Evolutionary conservation across 2,329 filamentous ascomycete species (phyloP), one percentile per base, ranked within the genome.

Genomic region (Aspergillus candidus): DNA sequence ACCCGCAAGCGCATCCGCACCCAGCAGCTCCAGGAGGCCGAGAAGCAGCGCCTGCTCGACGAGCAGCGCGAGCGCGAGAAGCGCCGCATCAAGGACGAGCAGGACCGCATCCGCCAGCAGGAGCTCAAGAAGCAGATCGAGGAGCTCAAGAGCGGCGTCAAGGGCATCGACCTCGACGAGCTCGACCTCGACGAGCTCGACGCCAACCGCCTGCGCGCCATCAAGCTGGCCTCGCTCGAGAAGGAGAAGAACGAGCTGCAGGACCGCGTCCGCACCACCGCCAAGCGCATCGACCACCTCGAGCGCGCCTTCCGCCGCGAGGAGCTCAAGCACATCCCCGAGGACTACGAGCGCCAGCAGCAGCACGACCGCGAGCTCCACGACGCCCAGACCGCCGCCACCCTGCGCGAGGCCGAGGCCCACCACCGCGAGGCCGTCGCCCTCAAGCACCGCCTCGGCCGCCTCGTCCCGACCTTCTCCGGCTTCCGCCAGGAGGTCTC

Each of bases 221-320:
- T 98, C 73, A 97, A 97, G 77, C 80, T 98, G 46, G 86, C 88
- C 49, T 91, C 95, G 70, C 80, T 98, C 10, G 93, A 97, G 73
- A 90, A 91, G 58, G 93, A 97, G 76, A 98, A 97, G 84, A 94
- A 91, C 62, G 89, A 93, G 62, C 83, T 96, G 55, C 88, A 86
- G 52, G 89, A 96, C 71, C 88, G 86, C 65, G 80, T 97, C 41
- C 84, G 89, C 59, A 82, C 94, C 58, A 94, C 90, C 48, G 88
- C 86, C 67, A 97, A 96, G 80, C 86, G 93, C 53, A 87, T 96
- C 59, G 93, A 98, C 64, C 91, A 98, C 71, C 74, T 98, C 58
- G 93, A 98, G 75, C 87, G 93, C 73, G 93, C 93, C 32, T 94
- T 94, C 79, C 84, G 93, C 60, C 88, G 91, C 67, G 93, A 97